phyloP scores from a whole-genome alignment of 257 asterid genomes.

The Ilex aquifolium region DNA sequence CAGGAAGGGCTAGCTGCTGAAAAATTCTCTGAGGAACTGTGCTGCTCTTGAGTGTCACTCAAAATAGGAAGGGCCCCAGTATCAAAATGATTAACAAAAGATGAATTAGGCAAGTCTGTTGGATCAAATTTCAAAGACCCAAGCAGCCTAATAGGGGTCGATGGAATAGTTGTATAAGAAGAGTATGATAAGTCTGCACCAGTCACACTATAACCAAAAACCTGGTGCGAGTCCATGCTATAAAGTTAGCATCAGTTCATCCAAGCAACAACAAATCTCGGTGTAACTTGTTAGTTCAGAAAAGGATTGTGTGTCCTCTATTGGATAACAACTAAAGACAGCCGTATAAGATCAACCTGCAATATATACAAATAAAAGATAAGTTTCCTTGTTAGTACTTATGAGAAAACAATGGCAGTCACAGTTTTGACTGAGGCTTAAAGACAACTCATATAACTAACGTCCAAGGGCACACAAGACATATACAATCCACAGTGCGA shows the following conservation, averaged over 20 bases:
- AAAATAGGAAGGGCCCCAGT: conserved; percentile 29
- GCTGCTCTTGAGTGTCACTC: conserved; percentile 53
- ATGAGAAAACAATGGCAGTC: no score
- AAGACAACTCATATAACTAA: no score
- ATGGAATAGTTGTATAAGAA: conserved; percentile 37
- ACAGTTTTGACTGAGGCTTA: no score
- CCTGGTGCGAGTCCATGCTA: conserved; percentile 33
- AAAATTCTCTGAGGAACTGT: conserved; percentile 46
- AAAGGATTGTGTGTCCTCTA: background rate
- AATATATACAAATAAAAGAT: no score
- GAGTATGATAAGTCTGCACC: conserved; percentile 29
- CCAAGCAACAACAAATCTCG: background rate
- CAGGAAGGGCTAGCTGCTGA: conserved; percentile 42
- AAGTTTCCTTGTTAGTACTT: no score
- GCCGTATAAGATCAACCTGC: no score
- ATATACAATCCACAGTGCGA: no score
- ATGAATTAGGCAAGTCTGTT: conserved; percentile 68
- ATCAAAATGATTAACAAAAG: conserved; percentile 50
- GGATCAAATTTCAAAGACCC: conserved; percentile 50
- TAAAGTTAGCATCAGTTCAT: conserved; percentile 15
- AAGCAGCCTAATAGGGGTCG: conserved; percentile 40
- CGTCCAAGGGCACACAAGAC: no score
- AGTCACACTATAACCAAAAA: conserved; percentile 22
- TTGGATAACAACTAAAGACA: background rate
- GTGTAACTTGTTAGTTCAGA: background rate